phyloP scores from a whole-genome alignment of 1,139 yeast species.

The Arxiozyma bovina region DNA sequence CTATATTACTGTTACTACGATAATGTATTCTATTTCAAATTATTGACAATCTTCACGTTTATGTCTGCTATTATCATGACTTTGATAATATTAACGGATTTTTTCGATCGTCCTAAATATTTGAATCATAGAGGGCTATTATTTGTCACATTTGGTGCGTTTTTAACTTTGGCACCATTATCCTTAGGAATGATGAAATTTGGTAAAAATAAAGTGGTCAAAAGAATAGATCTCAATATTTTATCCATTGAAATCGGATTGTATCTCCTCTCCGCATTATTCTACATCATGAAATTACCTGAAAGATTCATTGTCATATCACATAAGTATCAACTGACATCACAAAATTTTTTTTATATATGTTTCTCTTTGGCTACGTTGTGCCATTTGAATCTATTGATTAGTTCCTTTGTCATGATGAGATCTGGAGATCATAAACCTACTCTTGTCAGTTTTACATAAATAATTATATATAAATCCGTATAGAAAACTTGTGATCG shows the following conservation, averaged over 20 bases:
- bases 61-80: slow-evolving; percentile 39
- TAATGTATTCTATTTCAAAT: slow-evolving; percentile 35
- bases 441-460: slow-evolving; percentile 9
- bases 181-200: slow-evolving; percentile 39
- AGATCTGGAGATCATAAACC: slow-evolving; percentile 10
- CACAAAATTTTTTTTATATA: slow-evolving; percentile 80
- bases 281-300: slow-evolving; percentile 72
- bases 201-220: slow-evolving; percentile 39
- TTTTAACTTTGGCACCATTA: slow-evolving; percentile 52
- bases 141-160: slow-evolving; percentile 3
- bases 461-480: neutral
- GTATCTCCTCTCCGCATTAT: slow-evolving; percentile 65
- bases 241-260: slow-evolving; percentile 57
- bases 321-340: slow-evolving; percentile 58
- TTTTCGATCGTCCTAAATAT: neutral
- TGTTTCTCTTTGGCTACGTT: slow-evolving; percentile 11
- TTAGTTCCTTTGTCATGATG: slow-evolving; percentile 12
- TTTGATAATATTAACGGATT: slow-evolving; percentile 36
- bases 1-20: slow-evolving; percentile 62
- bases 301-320: slow-evolving; percentile 61
- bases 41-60: slow-evolving; percentile 44
- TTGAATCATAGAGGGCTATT: neutral
- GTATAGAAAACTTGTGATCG: neutral
- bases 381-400: slow-evolving; percentile 8
- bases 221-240: slow-evolving; percentile 49